Base-by-base conservation (phyloP, 192 early-diverging fungal species). In the Coemansia sp. region DNA sequence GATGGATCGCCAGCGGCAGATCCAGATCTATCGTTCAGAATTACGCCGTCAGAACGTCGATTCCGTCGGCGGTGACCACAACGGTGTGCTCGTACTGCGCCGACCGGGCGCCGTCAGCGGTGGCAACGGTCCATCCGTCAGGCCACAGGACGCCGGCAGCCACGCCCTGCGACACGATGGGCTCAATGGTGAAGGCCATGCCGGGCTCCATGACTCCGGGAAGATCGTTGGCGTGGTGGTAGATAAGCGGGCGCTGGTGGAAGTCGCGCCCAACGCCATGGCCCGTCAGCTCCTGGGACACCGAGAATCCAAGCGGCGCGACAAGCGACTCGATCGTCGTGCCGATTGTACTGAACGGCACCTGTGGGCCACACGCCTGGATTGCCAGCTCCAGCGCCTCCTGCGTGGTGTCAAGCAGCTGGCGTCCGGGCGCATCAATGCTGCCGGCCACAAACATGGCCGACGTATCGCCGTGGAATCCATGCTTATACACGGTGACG, bases 121-220 rank as follows among this genome's bases (percentile, higher is more conserved):
- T 93, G 2, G 85, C 76, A 12, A 90, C 86, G 4, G 93, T 96
- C 94, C 93, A 97, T 50, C 86, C 86, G 66, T 94, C 95, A n/a
- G 91, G 92, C 92, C 92, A 94, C 75, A 85, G 85, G 23, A 93
- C 66, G 32, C 87, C 89, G 2, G 70, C 77, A 7, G 89, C 72
- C n/a, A 68, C 70, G 19, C 94, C 93, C 71, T 97, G 93, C 68
- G 90, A 92, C 64, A 94, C 78, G 61, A 93, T 89, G 0, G 93
- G 93, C 75, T 97, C 93, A 61, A 97, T 91, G 16, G 95, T 97
- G 66, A 97, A 97, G 18, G 87, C 83, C 90, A 93, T 95, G 0
- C 92, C 91, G 8, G 87, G 72, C 57, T 76, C 73, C 92, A 97
- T 92, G 2, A 69, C 61, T 12, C 88, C 92, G 2, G 88, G 85